Conservation (phyloP, 2,329 filamentous ascomycete species). For the Biscogniauxia marginata region DNA sequence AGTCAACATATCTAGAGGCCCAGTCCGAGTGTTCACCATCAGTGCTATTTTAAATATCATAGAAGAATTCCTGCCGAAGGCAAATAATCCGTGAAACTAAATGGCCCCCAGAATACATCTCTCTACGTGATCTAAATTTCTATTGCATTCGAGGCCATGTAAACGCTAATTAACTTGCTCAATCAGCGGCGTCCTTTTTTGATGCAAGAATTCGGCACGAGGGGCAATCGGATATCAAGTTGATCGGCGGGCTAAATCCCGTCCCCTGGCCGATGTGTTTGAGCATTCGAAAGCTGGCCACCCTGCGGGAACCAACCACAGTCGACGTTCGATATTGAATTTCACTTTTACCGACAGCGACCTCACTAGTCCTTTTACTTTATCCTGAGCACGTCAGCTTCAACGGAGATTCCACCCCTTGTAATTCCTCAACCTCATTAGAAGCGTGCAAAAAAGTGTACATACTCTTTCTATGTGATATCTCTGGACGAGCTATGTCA, state of each 20-base stretch:
- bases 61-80: background rate
- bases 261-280: slow-evolving; percentile 11
- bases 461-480: no score
- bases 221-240: background rate
- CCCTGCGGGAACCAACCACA: slow-evolving; percentile 19
- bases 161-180: no score
- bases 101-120: background rate
- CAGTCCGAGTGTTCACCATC: no score
- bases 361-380: slow-evolving; percentile 15
- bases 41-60: background rate
- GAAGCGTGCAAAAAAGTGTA: background rate
- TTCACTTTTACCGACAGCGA: slow-evolving; percentile 25
- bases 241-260: background rate
- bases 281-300: slow-evolving; percentile 17
- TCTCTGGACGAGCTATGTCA: no score
- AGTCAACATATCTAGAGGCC: no score
- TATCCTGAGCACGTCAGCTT: slow-evolving; percentile 4
- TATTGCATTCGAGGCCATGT: no score
- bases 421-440: background rate
- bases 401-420: background rate
- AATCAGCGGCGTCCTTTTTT: background rate
- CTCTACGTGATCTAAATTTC: background rate
- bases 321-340: slow-evolving; percentile 19
- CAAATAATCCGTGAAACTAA: background rate
- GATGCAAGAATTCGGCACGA: background rate